Conservation (phyloP, 2,329 filamentous ascomycete genomes). For the Cercospora sp. region DNA sequence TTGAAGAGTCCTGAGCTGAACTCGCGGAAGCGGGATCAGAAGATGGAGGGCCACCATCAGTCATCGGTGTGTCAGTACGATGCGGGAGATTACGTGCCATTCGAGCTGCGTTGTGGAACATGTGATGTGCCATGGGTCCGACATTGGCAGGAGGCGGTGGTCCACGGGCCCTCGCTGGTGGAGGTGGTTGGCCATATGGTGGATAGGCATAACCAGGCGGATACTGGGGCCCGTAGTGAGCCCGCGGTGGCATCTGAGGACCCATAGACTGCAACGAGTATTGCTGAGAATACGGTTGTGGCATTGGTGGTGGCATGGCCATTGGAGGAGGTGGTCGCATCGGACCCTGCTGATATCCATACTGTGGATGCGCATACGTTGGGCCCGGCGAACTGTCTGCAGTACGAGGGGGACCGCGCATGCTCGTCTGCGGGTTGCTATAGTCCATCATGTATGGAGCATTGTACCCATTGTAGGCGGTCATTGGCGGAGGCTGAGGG, state of each 20-base stretch:
- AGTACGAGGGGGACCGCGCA: constrained; percentile 32
- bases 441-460: constrained; percentile 33
- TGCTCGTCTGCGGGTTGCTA: constrained; percentile 24
- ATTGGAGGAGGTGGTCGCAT: constrained; percentile 28
- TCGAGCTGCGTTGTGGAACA: constrained; percentile 39
- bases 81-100: constrained; percentile 36
- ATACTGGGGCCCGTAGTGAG: constrained; percentile 25
- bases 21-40: constrained; percentile 47
- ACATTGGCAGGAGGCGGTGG: constrained; percentile 27
- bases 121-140: constrained; percentile 35
- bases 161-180: constrained; percentile 29
- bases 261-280: constrained; percentile 26
- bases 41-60: constrained; percentile 44
- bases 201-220: constrained; percentile 28
- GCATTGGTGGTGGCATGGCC: constrained; percentile 26
- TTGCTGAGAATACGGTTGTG: constrained; percentile 24
- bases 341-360: constrained; percentile 32
- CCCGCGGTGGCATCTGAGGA: constrained; percentile 15
- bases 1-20: constrained; percentile 41
- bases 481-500: constrained; percentile 28
- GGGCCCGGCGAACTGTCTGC: constrained; percentile 31
- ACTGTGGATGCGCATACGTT: constrained; percentile 32
- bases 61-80: constrained; percentile 40
- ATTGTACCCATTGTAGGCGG: constrained; percentile 36
- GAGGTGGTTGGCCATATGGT: constrained; percentile 26